Base-by-base conservation (phyloP, 1,284 basidiomycete genomes). In the Leucoagaricus sp. region DNA sequence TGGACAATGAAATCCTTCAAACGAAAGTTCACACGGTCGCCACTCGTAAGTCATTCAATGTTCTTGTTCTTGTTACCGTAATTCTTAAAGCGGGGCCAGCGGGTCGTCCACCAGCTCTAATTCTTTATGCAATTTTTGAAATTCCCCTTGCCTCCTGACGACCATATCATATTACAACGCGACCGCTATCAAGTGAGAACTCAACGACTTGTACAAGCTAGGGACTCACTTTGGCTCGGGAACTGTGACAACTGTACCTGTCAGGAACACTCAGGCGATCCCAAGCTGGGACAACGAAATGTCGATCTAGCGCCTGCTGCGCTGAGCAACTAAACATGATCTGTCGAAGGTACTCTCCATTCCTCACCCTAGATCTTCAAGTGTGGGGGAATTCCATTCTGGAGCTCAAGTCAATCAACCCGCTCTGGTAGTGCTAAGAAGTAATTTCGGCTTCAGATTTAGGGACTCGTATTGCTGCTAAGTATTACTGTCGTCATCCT, bases 311-410 rank as follows among this genome's bases (percentile, higher is more conserved):
- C 36, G 36, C 17, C 36, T 38, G 4, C 4, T 33, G 7, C 17
- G 46, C n/a, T 33, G 7, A 31, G 46, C n/a, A 31, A 34, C 46
- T 28, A 46, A 9, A 12, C 3, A 10, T 46, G 13, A 33, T 33
- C 36, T n/a, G 17, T 38, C 28, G 38, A 51, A 48, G 17, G 17
- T n/a, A 31, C 19, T 7, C 25, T 41, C 25, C 34, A 40, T 51
- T 31, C 23, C 25, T 28, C 41, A 51, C 49, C 38, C 49, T 38
- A 51, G 34, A 51, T 51, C 17, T 28, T n/a, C n/a, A n/a, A 4
- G 29, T 41, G 23, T 38, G 49, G 49, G 23, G 49, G 31, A 29
- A 12, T 13, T 41, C 49, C 36, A 28, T 41, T 40, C 36, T 29
- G n/a, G 19, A 17, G 28, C n/a, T 19, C 17, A 33, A 28, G n/a